phyloP scores from a whole-genome alignment of 306 rosid species.

The Trifolium repens region DNA sequence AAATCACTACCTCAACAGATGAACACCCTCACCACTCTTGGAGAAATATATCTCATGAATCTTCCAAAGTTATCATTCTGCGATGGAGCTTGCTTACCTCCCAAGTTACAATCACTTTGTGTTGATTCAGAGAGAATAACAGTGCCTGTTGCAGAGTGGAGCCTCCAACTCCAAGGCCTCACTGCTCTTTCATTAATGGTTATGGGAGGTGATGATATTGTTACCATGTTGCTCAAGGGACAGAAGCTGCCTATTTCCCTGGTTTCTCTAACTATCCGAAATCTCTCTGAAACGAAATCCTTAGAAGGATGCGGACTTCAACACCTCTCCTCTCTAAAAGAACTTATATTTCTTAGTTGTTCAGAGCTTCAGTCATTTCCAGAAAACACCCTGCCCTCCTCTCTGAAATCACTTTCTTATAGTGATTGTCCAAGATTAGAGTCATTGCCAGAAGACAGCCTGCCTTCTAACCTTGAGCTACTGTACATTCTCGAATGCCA shows the following conservation, averaged over 20 bases:
- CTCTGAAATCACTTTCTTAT: no score
- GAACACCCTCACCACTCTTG: constrained; percentile 5
- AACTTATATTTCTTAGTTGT: no score
- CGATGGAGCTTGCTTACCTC: not conserved
- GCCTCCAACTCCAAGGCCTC: constrained; percentile 6
- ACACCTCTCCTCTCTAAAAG: not conserved
- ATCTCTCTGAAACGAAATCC: not conserved
- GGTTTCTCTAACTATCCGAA: not conserved
- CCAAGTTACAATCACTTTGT: not conserved
- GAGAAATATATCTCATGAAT: not conserved
- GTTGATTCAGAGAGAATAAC: not conserved
- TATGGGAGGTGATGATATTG: not conserved
- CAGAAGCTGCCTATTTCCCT: not conserved
- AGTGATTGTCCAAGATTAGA: no score
- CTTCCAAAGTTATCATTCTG: not conserved
- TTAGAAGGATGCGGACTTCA: not conserved
- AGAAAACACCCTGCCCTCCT: no score
- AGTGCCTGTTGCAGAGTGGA: not conserved
- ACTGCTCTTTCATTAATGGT: not conserved
- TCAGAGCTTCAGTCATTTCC: no score
- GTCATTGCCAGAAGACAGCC: no score
- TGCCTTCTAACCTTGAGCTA: no score
- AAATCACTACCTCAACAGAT: not conserved
- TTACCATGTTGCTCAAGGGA: not conserved
- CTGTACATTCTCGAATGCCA: no score